Evolutionary conservation across 2,329 filamentous ascomycete genomes (phyloP), one percentile per base, ranked within the genome.

Genomic region (Lasiodiplodia sp.): DNA sequence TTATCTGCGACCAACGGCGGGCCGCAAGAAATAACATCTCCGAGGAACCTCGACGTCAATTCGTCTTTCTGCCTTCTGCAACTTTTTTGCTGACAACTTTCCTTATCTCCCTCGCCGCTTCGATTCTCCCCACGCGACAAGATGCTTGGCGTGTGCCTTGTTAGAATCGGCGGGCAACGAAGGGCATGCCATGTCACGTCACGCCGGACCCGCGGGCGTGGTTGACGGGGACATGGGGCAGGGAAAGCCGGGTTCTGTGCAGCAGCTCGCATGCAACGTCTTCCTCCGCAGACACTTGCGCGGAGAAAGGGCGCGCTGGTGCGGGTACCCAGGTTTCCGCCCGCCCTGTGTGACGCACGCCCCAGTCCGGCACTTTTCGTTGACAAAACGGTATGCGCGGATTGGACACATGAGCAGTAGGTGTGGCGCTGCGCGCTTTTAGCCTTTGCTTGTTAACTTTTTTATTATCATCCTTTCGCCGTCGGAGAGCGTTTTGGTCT

Each of bases 321-420:
- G 53, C 53, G 31, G 53, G 31, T 53, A 34, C 52, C 40, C 40
- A n/a, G 40, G 5, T n/a, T n/a, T n/a, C 6, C 40, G 40, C 40
- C 40, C 37, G 11, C 21, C 52, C 11, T 7, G 52, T 11, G 52
- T 11, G 49, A 21, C 16, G 23, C 16, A 62, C 34, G 57, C n/a
- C 21, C 40, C 40, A 16, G 40, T 47, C 40, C 40, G n/a, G n/a
- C n/a, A n/a, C 40, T 47, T n/a, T n/a, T 38, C 37, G 28, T 37
- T 63, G 58, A 63, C 58, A 63, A 63, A 63, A 51, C 8, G 38
- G 58, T 23, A 23, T 12, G 14, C 58, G 37, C 58, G 38, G 38
- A 63, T 57, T 57, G 53, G 53, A 38, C 37, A 34, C 18, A 28
- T 28, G 18, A 38, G 10, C 8, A 14, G 28, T 28, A 57, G 5